Evolutionary conservation across 2,329 filamentous ascomycete species (phyloP).

Genomic region (Moelleriella libera): DNA sequence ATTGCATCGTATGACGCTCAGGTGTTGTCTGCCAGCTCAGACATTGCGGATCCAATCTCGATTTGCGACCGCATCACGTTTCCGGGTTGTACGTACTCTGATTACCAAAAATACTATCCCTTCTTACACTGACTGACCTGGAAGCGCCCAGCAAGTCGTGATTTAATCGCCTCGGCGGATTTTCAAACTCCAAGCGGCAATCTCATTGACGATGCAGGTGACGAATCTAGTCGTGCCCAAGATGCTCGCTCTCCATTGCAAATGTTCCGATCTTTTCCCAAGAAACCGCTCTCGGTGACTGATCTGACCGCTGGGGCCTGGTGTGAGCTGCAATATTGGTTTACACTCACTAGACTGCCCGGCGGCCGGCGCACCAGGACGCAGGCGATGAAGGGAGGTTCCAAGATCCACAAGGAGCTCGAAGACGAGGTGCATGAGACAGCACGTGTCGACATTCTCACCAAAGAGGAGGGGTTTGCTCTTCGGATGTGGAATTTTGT

Average conservation of each 20-base stretch:
- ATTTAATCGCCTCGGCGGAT: slow-evolving; percentile 15
- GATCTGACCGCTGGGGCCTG: slow-evolving; percentile 82
- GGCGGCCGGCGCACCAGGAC: slow-evolving; percentile 64
- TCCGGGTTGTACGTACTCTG: slow-evolving; percentile 35
- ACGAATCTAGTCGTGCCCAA: slow-evolving; percentile 2
- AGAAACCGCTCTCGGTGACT: slow-evolving; percentile 71
- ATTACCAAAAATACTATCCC: too few species aligned
- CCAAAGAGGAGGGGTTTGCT: slow-evolving; percentile 70
- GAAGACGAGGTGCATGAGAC: slow-evolving; percentile 76
- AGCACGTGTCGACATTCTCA: slow-evolving; percentile 56
- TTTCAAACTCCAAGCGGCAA: slow-evolving; percentile 3
- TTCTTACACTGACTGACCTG: slow-evolving; percentile 40
- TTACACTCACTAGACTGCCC: slow-evolving; percentile 58
- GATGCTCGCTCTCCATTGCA: slow-evolving; percentile 47
- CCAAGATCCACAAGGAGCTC: slow-evolving; percentile 64
- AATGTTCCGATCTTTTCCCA: slow-evolving; percentile 64
- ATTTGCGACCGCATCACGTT: slow-evolving; percentile 22
- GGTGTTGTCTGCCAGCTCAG: not conserved
- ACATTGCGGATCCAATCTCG: slow-evolving; percentile 2
- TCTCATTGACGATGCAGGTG: not conserved
- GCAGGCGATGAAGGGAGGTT: slow-evolving; percentile 71
- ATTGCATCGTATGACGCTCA: not conserved
- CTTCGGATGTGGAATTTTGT: slow-evolving; percentile 83
- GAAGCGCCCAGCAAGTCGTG: slow-evolving; percentile 50
- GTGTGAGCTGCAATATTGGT: slow-evolving; percentile 93